These are phyloP conservation scores for Ustanciosporium gigantosporum DNA, from an alignment of 1,284 basidiomycete species.

Conservation along the genomic window DNA sequence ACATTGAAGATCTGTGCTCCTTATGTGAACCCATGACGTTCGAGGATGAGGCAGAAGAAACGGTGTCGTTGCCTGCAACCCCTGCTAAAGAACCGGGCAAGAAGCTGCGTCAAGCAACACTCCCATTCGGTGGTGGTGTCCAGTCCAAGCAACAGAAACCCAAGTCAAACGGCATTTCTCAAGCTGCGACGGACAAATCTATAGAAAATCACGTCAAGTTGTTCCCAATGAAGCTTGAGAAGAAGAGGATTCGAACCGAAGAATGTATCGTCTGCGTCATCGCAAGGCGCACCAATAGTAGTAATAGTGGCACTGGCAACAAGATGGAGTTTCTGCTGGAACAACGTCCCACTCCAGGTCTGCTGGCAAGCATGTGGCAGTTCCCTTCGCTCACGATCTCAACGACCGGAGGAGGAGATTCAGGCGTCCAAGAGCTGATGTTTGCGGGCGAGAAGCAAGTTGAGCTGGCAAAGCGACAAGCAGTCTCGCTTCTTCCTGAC, in stretches of 20 bases:
- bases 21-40: conserved; percentile 47
- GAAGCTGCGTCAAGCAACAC: conserved; percentile 28
- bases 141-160: neutral
- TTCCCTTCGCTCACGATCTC: conserved; percentile 47
- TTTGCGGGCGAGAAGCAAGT: no score
- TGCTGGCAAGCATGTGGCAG: conserved; percentile 55
- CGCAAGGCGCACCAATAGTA: neutral
- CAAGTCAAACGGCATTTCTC: conserved; percentile 1
- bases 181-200: neutral
- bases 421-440: neutral
- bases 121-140: conserved; percentile 13
- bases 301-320: no score
- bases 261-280: conserved; percentile 81
- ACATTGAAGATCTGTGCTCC: conserved; percentile 53
- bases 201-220: conserved; percentile 66
- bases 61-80: neutral
- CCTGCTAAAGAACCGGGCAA: conserved; percentile 1
- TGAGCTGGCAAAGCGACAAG: neutral
- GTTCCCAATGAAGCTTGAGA: conserved; percentile 84
- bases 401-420: conserved; percentile 11
- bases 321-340: conserved; percentile 13
- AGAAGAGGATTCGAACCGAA: conserved; percentile 82
- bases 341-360: conserved; percentile 27
- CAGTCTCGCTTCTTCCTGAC: neutral
- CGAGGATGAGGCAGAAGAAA: conserved; percentile 7